These are phyloP conservation scores for Fusarium sp. DNA, from an alignment of 2,329 filamentous ascomycete genomes.

Conservation along the genomic window DNA sequence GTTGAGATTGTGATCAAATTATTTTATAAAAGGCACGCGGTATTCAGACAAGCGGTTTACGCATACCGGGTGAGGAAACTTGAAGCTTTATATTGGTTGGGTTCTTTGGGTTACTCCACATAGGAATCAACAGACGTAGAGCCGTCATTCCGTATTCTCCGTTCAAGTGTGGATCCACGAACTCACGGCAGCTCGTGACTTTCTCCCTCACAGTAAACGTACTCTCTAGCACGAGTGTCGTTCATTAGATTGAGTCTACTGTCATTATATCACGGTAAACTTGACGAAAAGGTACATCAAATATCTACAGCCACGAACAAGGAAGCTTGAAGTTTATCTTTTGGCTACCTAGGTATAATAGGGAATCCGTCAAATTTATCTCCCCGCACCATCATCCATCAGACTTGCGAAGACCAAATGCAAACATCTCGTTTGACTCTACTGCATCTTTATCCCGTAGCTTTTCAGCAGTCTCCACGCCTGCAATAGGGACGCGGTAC, in stretches of 20 bases:
- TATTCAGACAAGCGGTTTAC: neutral
- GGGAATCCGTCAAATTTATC: no score
- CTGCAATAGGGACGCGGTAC: constrained; percentile 52
- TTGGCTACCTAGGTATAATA: no score
- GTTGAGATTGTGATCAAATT: neutral
- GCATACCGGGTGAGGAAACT: neutral
- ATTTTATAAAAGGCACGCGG: neutral
- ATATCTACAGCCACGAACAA: neutral
- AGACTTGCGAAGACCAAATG: neutral
- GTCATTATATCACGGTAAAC: neutral
- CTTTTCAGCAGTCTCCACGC: constrained; percentile 51
- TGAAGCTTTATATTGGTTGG: neutral
- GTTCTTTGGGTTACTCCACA: neutral
- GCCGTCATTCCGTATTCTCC: neutral
- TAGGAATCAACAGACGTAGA: neutral
- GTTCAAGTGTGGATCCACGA: neutral
- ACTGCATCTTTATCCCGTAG: constrained; percentile 49
- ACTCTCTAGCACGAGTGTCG: no score
- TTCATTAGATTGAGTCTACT: no score
- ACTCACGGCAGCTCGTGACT: neutral
- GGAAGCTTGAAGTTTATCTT: no score
- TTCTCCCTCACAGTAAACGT: no score
- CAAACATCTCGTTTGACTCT: constrained; percentile 52
- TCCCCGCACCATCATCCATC: neutral
- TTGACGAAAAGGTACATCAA: neutral